Evolutionary conservation across 305 asterid genomes (phyloP).

Genomic region (Ruellia speciosa): DNA sequence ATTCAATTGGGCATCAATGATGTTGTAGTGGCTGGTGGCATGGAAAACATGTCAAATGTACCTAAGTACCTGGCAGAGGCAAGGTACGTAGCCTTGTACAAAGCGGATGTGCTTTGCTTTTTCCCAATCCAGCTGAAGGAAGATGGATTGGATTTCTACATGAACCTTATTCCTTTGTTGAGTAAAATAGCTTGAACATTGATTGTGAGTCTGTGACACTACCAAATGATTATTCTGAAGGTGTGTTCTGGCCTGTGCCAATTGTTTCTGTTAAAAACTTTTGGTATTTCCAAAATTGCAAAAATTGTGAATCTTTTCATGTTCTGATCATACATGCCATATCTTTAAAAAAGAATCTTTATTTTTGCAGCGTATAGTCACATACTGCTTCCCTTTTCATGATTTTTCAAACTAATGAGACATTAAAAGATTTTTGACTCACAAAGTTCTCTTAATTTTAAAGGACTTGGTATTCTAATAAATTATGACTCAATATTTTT

Average conservation of each 20-base stretch:
- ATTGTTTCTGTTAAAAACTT: conserved; percentile 1
- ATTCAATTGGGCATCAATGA: conserved; percentile 89
- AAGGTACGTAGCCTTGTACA: conserved; percentile 43
- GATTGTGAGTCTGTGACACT: conserved; percentile 10
- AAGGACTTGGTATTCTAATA: conserved; percentile 9
- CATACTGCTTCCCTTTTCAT: not conserved
- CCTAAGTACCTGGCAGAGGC: conserved; percentile 94
- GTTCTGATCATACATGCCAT: conserved; percentile 7
- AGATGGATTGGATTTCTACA: conserved; percentile 2
- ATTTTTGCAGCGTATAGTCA: too few relatives aligned
- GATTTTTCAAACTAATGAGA: conserved; percentile 5
- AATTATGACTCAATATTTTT: too few relatives aligned
- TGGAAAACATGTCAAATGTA: conserved; percentile 98
- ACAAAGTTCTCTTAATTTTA: conserved; percentile 4
- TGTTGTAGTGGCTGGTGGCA: conserved; percentile 96
- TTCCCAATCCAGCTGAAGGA: not conserved
- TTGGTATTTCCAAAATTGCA: too few relatives aligned
- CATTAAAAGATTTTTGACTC: not conserved
- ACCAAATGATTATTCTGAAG: conserved; percentile 3
- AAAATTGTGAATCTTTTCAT: too few relatives aligned
- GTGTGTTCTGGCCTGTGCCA: not conserved
- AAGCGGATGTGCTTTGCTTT: conserved; percentile 3
- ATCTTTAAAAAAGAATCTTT: not conserved
- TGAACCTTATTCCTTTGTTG: conserved; percentile 1
- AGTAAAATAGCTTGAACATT: not conserved